Evolutionary conservation across 345 rosid genomes (phyloP).

Genomic region (Citrus glauca): DNA sequence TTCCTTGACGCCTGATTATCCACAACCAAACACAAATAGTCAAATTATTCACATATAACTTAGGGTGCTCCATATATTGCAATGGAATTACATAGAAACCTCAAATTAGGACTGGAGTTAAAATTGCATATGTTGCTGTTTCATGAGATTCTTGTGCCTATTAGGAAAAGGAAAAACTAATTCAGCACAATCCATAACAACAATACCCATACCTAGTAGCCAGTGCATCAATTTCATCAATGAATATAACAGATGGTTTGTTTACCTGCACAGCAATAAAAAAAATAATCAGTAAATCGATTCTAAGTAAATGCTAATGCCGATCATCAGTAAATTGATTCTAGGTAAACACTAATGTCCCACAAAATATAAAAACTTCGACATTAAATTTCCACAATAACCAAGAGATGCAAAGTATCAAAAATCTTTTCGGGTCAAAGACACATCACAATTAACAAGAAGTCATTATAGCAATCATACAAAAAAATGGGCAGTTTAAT

Average conservation of each 20-base stretch:
- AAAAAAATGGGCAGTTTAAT: slow-evolving; percentile 9
- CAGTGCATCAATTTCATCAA: slow-evolving; percentile 93
- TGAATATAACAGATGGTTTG: slow-evolving; percentile 91
- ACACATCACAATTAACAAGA: background rate
- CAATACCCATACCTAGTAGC: slow-evolving; percentile 66
- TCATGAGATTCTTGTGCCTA: no score
- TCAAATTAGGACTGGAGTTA: no score
- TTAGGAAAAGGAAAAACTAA: background rate
- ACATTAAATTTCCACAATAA: slow-evolving; percentile 5
- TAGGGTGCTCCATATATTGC: background rate
- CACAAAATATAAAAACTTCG: background rate
- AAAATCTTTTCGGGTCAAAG: background rate
- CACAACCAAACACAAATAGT: slow-evolving; percentile 11
- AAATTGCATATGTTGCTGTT: no score
- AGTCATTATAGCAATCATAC: background rate
- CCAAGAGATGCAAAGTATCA: background rate
- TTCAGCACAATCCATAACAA: background rate
- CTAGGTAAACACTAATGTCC: slow-evolving; percentile 2
- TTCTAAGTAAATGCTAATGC: background rate
- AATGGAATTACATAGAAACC: background rate
- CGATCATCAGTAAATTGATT: slow-evolving; percentile 9
- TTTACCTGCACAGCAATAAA: slow-evolving; percentile 65
- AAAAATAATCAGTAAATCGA: slow-evolving; percentile 12
- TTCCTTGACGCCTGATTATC: slow-evolving; percentile 78
- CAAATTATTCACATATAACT: slow-evolving; percentile 7